These are phyloP conservation scores for Dichotomopilus funicola DNA, from an alignment of 2,329 filamentous ascomycete genomes.

Conservation along the genomic window DNA sequence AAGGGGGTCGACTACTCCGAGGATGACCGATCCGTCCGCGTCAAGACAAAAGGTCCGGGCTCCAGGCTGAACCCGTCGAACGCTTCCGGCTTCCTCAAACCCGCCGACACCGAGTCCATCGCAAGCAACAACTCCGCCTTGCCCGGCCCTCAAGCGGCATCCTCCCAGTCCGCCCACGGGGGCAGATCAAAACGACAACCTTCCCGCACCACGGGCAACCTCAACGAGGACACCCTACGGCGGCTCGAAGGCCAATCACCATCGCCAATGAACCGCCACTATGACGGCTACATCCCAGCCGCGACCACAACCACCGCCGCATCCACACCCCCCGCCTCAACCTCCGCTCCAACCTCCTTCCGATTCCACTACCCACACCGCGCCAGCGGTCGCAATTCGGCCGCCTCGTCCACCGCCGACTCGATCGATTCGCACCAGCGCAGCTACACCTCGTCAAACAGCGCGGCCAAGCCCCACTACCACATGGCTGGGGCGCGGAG, in stretches of 20 bases:
- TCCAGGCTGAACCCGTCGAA: constrained; percentile 9
- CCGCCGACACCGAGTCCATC: constrained; percentile 11
- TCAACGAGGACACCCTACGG: constrained; percentile 27
- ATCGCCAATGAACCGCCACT: constrained; percentile 1
- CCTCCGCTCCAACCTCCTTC: background rate
- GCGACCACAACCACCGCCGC: constrained; percentile 10
- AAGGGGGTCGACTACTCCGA: constrained; percentile 13
- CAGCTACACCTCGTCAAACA: constrained; percentile 21
- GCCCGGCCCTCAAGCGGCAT: background rate
- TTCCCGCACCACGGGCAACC: background rate
- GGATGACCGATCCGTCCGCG: constrained; percentile 10
- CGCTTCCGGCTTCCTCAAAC: constrained; percentile 10
- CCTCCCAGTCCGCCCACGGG: constrained; percentile 13
- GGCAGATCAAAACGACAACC: background rate
- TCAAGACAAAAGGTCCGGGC: constrained; percentile 1
- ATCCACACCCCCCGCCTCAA: constrained; percentile 6
- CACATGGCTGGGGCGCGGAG: background rate
- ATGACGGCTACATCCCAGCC: constrained; percentile 21
- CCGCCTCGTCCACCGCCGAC: constrained; percentile 22
- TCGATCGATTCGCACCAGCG: constrained; percentile 20
- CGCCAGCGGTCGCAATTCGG: constrained; percentile 18
- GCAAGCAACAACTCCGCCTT: constrained; percentile 2
- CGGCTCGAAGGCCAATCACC: constrained; percentile 23
- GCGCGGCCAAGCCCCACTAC: constrained; percentile 7
- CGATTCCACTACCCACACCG: background rate